phyloP scores from a whole-genome alignment of 2,329 filamentous ascomycete genomes.

The Colletotrichum truncatum region DNA sequence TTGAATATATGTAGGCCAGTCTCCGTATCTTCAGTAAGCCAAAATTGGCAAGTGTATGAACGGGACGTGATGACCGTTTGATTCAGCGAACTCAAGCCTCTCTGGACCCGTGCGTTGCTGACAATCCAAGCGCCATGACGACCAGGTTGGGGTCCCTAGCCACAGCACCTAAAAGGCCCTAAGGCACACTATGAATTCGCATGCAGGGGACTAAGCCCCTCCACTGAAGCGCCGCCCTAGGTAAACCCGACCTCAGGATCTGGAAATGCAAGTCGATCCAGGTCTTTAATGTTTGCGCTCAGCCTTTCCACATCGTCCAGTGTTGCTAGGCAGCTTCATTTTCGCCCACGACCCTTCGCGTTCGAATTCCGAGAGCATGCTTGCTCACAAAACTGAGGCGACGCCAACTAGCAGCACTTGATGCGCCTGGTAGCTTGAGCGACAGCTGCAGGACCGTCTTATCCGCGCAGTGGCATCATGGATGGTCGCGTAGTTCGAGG shows the following conservation, averaged over 20 bases:
- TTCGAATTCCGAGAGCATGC: conserved; percentile 6
- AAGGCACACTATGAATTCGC: neutral
- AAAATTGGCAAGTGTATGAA: too few species aligned
- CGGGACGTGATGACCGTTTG: too few species aligned
- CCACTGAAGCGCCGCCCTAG: neutral
- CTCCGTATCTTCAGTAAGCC: too few species aligned
- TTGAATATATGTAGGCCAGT: too few species aligned
- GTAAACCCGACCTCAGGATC: neutral
- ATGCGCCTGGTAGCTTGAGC: conserved; percentile 11
- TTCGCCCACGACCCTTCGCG: neutral
- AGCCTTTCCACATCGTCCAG: neutral
- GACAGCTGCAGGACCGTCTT: neutral
- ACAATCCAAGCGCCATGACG: too few species aligned
- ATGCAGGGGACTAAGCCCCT: neutral
- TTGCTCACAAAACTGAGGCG: neutral
- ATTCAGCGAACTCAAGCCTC: too few species aligned
- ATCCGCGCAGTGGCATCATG: conserved; percentile 13
- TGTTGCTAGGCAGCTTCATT: neutral
- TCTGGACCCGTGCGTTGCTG: too few species aligned
- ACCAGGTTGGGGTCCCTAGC: too few species aligned
- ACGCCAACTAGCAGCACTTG: conserved; percentile 15
- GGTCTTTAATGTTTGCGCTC: neutral
- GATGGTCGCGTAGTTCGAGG: conserved; percentile 22
- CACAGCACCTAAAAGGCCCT: too few species aligned
- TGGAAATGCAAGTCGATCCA: neutral